Evolutionary conservation across 257 asterid species (phyloP).

Genomic region (Cinchona pubescens): DNA sequence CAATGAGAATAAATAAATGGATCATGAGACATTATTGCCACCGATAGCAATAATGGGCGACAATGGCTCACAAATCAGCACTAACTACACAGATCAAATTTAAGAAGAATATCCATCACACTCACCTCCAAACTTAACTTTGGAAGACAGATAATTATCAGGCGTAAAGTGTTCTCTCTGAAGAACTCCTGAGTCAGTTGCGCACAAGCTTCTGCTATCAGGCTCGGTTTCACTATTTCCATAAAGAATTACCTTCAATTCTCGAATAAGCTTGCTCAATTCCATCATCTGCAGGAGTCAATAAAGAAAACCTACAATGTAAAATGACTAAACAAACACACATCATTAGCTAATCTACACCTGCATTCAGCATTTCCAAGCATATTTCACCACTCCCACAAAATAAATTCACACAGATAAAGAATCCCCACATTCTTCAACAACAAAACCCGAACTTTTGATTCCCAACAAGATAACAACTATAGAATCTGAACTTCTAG

Average conservation of each 20-base stretch:
- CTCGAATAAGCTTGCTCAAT: conserved; percentile 66
- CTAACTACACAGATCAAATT: background rate
- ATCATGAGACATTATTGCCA: background rate
- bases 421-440: background rate
- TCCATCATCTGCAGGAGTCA: conserved; percentile 59
- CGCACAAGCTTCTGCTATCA: conserved; percentile 71
- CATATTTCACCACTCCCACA: background rate
- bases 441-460: background rate
- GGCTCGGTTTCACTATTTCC: conserved; percentile 95
- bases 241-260: conserved; percentile 64
- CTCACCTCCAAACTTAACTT: conserved; percentile 72
- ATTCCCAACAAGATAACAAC: background rate
- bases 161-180: conserved; percentile 72
- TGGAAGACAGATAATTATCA: conserved; percentile 70
- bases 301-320: background rate
- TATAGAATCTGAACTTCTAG: background rate
- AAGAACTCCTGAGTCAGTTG: conserved; percentile 88
- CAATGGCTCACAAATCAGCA: background rate
- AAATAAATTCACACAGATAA: background rate
- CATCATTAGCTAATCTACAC: background rate
- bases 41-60: background rate
- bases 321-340: background rate
- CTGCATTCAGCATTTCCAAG: background rate
- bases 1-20: background rate
- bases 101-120: conserved; percentile 9